phyloP scores from a whole-genome alignment of 495 filamentous ascomycete species.

The Hypoxylon lenormandii region DNA sequence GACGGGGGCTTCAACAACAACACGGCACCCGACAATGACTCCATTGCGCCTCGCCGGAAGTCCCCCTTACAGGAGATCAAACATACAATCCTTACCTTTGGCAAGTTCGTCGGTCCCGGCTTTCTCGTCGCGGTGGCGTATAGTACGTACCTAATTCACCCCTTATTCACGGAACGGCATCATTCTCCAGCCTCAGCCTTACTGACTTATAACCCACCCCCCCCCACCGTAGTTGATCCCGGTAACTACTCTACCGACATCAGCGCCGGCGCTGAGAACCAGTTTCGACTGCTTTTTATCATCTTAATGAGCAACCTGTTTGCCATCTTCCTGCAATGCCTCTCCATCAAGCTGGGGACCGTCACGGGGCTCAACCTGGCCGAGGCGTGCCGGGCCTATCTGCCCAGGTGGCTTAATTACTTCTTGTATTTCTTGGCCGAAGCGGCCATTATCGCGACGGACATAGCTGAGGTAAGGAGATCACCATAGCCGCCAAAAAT shows the following conservation, averaged over 20 bases:
- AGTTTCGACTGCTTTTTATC: slow-evolving; percentile 79
- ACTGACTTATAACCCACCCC: slow-evolving; percentile 17
- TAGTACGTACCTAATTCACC: slow-evolving; percentile 47
- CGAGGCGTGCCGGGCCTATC: slow-evolving; percentile 78
- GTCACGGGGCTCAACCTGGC: slow-evolving; percentile 86
- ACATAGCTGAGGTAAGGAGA: slow-evolving; percentile 80
- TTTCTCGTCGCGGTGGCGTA: slow-evolving; percentile 83
- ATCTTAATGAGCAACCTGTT: slow-evolving; percentile 85
- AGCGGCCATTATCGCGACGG: slow-evolving; percentile 84
- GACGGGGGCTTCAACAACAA: slow-evolving; percentile 8
- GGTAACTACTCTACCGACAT: slow-evolving; percentile 90
- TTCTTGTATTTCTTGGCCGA: slow-evolving; percentile 80
- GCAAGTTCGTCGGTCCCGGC: slow-evolving; percentile 84
- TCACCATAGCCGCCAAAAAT: not conserved
- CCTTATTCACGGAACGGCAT: not conserved
- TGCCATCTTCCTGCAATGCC: slow-evolving; percentile 82
- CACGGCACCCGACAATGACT: slow-evolving; percentile 20
- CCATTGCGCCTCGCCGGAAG: slow-evolving; percentile 28
- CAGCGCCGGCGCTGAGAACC: slow-evolving; percentile 73
- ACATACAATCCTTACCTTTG: slow-evolving; percentile 69
- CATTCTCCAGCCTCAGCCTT: not conserved
- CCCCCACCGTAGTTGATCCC: slow-evolving; percentile 74
- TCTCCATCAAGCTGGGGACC: slow-evolving; percentile 86
- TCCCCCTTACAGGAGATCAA: slow-evolving; percentile 45
- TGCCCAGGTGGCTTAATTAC: slow-evolving; percentile 81